These are phyloP conservation scores for Xylariales sp. DNA, from an alignment of 2,329 filamentous ascomycete genomes.

Conservation along the genomic window DNA sequence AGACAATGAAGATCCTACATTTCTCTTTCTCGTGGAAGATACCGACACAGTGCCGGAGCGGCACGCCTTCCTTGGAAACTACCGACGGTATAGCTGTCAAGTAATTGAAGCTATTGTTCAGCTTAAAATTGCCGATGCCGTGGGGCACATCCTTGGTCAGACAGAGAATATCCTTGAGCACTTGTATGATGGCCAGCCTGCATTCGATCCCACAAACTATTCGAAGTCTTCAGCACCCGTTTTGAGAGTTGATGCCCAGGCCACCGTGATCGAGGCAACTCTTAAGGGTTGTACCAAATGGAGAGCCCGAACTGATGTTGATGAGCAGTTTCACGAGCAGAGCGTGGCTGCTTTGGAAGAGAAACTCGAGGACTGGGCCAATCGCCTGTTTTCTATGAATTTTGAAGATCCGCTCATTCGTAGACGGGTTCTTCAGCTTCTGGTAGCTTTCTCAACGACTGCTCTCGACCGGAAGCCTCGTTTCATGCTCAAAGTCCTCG, in stretches of 20 bases:
- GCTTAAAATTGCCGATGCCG: conserved; percentile 76
- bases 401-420: conserved; percentile 78
- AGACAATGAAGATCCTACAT: conserved; percentile 73
- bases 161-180: conserved; percentile 71
- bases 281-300: conserved; percentile 87
- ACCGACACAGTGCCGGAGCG: conserved; percentile 92
- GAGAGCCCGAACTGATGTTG: conserved; percentile 32
- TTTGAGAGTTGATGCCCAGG: conserved; percentile 81
- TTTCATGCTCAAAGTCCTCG: conserved; percentile 85
- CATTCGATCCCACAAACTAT: conserved; percentile 62
- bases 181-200: conserved; percentile 66
- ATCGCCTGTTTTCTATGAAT: conserved; percentile 62
- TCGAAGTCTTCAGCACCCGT: conserved; percentile 68
- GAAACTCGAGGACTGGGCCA: conserved; percentile 68
- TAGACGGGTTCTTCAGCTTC: conserved; percentile 75
- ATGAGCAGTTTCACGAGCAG: conserved; percentile 30
- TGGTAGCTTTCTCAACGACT: conserved; percentile 79
- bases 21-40: conserved; percentile 83
- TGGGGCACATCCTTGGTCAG: conserved; percentile 79
- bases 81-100: conserved; percentile 82
- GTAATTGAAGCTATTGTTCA: conserved; percentile 85
- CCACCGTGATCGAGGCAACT: conserved; percentile 82
- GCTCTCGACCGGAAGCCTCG: conserved; percentile 71
- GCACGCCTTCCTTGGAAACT: conserved; percentile 94
- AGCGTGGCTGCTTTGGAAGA: conserved; percentile 55